Conservation (phyloP, 352 stramenopile genomes). For the Globisporangium heterothallicum region DNA sequence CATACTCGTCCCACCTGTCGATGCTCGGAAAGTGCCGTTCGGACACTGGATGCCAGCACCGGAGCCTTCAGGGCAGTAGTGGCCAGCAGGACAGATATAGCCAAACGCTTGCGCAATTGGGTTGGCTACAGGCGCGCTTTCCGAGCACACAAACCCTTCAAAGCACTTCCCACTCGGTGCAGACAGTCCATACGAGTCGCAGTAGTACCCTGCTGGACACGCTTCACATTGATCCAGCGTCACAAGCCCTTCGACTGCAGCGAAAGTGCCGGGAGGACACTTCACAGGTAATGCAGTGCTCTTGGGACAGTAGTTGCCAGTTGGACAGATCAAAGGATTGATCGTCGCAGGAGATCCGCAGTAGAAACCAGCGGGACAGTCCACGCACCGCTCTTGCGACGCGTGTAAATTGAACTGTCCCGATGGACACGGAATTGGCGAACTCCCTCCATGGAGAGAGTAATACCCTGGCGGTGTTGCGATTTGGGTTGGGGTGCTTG, state of each 20-base stretch:
- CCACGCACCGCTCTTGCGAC: conserved; percentile 44
- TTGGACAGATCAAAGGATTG: conserved; percentile 40
- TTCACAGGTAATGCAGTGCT: conserved; percentile 45
- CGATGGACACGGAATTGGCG: conserved; percentile 41
- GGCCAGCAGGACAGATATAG: conserved; percentile 53
- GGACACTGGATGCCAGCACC: conserved; percentile 52
- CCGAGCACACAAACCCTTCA: conserved; percentile 56
- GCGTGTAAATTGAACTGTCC: conserved; percentile 61
- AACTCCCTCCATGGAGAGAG: conserved; percentile 36
- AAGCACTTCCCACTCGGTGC: conserved; percentile 50
- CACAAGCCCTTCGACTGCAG: conserved; percentile 52
- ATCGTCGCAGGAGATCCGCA: conserved; percentile 54
- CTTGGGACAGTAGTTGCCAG: conserved; percentile 64
- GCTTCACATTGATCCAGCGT: conserved; percentile 64
- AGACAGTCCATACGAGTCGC: conserved; percentile 74
- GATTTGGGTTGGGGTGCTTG: conserved; percentile 47
- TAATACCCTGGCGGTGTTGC: conserved; percentile 48
- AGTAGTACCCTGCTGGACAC: conserved; percentile 84
- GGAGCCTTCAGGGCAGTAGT: conserved; percentile 70
- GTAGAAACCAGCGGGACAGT: conserved; percentile 69
- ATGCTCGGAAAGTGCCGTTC: conserved; percentile 44
- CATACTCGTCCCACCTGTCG: conserved; percentile 40
- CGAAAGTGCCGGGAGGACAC: conserved; percentile 60
- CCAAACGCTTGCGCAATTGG: conserved; percentile 42
- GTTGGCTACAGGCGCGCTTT: conserved; percentile 52